Base-by-base conservation (phyloP, 108 stramenopile genomes). In the Discostella stelligeroides region DNA sequence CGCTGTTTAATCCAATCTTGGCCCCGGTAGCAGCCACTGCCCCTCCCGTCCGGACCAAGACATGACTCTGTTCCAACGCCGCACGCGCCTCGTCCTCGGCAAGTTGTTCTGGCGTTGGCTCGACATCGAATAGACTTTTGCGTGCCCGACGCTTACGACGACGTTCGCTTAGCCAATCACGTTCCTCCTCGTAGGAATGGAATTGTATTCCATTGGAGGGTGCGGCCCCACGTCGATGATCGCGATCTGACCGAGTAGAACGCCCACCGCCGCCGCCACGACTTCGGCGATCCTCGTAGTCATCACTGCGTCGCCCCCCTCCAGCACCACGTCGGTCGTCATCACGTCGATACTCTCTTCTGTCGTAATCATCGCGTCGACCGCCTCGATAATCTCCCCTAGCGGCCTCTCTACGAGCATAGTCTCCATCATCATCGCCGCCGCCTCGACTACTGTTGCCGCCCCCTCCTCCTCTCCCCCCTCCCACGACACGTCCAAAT, bases 91-190 rank as follows among this genome's bases (percentile, higher is more conserved):
- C 86, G 60, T 87, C 90, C 24, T 76, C 60, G 11, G 85, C 81
- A 41, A 84, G 49, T 50, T 92, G 88, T 51, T 90, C 79, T 1
- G 87, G 63, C 1, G 92, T 89, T 17, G 94, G 91, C 24, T 73
- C 68, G 3, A 89, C 73, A 77, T 95, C 94, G 64, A 90, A 95
- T 29, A 83, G 73, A 63, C 80, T 81, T 42, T 76, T 70, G 24
- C 90, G 77, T 12, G 82, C 70, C 49, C 82, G 68, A 20, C 94
- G 84, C 63, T 88, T 88, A 29, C 89, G 77, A 17, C 91, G 86
- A 28, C 91, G 88, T 9, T 90, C 85, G n/a, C 85, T 82, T 21
- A 89, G 85, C 91, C 90, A 95, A 5, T 81, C 89, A 20, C 73
- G 75, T 79, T 95, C 94, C 66, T 92, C 88, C 78, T 92, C 88